phyloP scores from a whole-genome alignment of 345 rosid species.

The Gossypium anomalum region DNA sequence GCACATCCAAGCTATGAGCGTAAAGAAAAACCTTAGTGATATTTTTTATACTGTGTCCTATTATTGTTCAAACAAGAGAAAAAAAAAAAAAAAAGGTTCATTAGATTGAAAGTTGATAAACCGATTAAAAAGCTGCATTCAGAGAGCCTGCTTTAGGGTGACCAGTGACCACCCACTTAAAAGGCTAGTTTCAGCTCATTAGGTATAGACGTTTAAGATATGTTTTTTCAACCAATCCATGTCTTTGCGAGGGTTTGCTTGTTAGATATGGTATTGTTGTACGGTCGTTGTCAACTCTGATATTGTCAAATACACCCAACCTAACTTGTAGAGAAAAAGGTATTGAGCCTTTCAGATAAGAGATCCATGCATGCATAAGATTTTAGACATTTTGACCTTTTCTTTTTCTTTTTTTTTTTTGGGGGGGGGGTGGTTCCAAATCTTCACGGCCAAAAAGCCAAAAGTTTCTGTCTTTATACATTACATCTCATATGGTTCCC shows the following conservation, averaged over 20 bases:
- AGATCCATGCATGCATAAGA: background rate
- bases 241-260: background rate
- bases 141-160: background rate
- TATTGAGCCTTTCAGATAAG: background rate
- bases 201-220: background rate
- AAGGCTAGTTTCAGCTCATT: background rate
- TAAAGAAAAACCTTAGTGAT: background rate
- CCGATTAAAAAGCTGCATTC: background rate
- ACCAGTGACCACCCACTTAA: no score
- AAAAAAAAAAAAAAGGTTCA: background rate
- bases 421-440: background rate
- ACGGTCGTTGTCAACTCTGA: background rate
- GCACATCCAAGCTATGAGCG: no score
- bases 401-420: background rate
- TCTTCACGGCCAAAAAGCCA: slow-evolving; percentile 1
- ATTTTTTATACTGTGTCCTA: background rate
- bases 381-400: background rate
- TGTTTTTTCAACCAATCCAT: background rate
- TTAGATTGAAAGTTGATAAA: background rate
- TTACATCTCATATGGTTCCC: background rate
- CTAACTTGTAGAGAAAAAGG: background rate
- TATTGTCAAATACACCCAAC: background rate
- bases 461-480: background rate
- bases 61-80: background rate
- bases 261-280: background rate